phyloP scores from a whole-genome alignment of 73 alveolate genomes.

The Breviolum minutum region DNA sequence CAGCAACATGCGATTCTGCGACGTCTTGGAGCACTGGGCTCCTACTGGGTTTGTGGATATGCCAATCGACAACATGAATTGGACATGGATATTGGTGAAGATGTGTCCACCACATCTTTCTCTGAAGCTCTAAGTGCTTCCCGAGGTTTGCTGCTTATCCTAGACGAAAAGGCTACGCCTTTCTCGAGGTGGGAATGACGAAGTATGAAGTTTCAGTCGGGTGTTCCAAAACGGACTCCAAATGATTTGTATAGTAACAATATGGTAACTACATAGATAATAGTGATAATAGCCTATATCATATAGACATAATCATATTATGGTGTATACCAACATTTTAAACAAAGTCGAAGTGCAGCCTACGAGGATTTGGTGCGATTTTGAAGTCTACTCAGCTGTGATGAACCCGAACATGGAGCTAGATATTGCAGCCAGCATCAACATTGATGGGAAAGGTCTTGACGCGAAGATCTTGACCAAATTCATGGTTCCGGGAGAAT shows the following conservation, averaged over 20 bases:
- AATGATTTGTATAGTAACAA: too few species aligned
- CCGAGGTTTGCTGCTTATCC: slow-evolving; percentile 36
- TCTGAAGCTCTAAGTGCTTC: slow-evolving; percentile 19
- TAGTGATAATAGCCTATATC: too few species aligned
- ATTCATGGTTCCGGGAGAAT: slow-evolving; percentile 36
- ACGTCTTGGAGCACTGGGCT: neutral
- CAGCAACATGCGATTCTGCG: slow-evolving; percentile 32
- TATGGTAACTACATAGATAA: too few species aligned
- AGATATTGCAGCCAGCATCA: neutral
- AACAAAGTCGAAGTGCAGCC: too few species aligned
- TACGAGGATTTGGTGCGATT: slow-evolving; percentile 72
- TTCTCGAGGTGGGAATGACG: slow-evolving; percentile 58
- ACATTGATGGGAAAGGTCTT: neutral
- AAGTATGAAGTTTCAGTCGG: neutral
- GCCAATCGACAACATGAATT: slow-evolving; percentile 93
- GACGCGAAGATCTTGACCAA: slow-evolving; percentile 34
- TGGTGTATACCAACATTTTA: too few species aligned
- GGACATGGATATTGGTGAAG: slow-evolving; percentile 27
- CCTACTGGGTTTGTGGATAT: slow-evolving; percentile 91
- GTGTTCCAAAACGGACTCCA: neutral
- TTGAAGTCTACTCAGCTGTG: slow-evolving; percentile 44
- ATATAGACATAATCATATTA: too few species aligned
- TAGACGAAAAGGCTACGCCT: slow-evolving; percentile 72
- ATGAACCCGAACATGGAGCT: slow-evolving; percentile 38
- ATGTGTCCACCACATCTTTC: slow-evolving; percentile 19